Evolutionary conservation across 129 eudicot genomes (phyloP).

Genomic region (Flaveria linearis): DNA sequence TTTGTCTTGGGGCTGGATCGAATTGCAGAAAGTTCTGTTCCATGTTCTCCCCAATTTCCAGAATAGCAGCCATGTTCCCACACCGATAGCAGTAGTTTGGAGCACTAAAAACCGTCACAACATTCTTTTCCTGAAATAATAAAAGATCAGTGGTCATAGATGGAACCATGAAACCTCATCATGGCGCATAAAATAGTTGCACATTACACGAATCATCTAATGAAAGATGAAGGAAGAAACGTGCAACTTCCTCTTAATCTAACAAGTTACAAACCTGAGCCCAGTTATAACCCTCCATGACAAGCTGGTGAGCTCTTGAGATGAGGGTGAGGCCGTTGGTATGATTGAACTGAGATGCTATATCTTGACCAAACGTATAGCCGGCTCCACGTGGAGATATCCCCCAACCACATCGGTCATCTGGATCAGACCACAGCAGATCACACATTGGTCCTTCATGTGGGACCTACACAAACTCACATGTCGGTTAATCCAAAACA

Average conservation of each 20-base stretch:
- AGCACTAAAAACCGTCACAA: slow-evolving; percentile 81
- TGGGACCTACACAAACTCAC: slow-evolving; percentile 49
- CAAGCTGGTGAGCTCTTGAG: slow-evolving; percentile 85
- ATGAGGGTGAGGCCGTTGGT: slow-evolving; percentile 76
- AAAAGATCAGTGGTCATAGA: too few species aligned
- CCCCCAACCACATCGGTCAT: slow-evolving; percentile 83
- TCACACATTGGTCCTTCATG: slow-evolving; percentile 92
- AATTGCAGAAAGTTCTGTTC: slow-evolving; percentile 89
- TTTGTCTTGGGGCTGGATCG: slow-evolving; percentile 88
- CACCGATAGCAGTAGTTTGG: slow-evolving; percentile 79
- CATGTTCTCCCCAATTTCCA: slow-evolving; percentile 84
- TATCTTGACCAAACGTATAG: slow-evolving; percentile 77
- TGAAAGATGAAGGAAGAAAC: background rate
- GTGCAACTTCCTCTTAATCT: background rate
- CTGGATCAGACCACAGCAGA: slow-evolving; percentile 86
- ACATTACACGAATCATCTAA: too few species aligned
- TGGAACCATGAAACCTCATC: too few species aligned
- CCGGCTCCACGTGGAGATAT: slow-evolving; percentile 86
- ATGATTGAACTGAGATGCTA: slow-evolving; percentile 73
- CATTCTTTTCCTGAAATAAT: slow-evolving; percentile 62
- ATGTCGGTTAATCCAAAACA: background rate
- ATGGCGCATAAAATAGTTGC: too few species aligned
- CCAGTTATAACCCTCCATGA: slow-evolving; percentile 83
- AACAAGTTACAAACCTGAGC: slow-evolving; percentile 52
- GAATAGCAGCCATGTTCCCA: slow-evolving; percentile 79